Base-by-base conservation (phyloP, 331 rosid genomes). In the Acacia concinna region DNA sequence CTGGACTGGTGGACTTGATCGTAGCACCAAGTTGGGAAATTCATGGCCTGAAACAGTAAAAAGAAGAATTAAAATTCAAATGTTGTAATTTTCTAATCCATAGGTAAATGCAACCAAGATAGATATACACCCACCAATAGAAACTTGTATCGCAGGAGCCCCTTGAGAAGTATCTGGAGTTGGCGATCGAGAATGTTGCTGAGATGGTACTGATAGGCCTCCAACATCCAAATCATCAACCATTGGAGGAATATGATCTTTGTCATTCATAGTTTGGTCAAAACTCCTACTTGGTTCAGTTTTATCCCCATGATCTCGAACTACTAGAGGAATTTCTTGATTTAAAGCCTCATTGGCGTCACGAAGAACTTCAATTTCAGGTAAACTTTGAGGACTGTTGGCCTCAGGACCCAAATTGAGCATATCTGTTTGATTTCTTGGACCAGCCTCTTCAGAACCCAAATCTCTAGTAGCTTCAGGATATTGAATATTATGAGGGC, bases 1-100 rank as follows among this genome's bases (percentile, higher is more conserved):
- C 74, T 85, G 87, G 57, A 64, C 63, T 67, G 77, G 93, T 47
- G 94, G 91, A 64, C 89, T 89, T 59, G 89, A 52, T 71, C 30
- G 81, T 41, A 90, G 80, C 54, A 54, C 78, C 35, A 81, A 23
- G 40, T 78, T 44, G 23, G 67, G 67, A 11, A 79, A 71, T 68
- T 30, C 62, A 78, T 51, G 84, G 77, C 73, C 88, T 87, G 89
- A 67, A 79, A 68, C 71, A 63, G 34, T 54, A 25, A 30, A 56
- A 46, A 30, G 52, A 25, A 25, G 68, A 57, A n/a, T 23, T 8
- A 59, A 74, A 83, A 31, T 0, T 56, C 43, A 56, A 69, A 51
- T 51, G 31, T 46, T 25, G 18, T 27, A 21, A 71, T 34, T 57
- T 65, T 70, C 70, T 79, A 27, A 57, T 41, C 79, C 43, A 81